phyloP scores from a whole-genome alignment of 1,284 basidiomycete species.

The Apiotrichum gamsii region DNA sequence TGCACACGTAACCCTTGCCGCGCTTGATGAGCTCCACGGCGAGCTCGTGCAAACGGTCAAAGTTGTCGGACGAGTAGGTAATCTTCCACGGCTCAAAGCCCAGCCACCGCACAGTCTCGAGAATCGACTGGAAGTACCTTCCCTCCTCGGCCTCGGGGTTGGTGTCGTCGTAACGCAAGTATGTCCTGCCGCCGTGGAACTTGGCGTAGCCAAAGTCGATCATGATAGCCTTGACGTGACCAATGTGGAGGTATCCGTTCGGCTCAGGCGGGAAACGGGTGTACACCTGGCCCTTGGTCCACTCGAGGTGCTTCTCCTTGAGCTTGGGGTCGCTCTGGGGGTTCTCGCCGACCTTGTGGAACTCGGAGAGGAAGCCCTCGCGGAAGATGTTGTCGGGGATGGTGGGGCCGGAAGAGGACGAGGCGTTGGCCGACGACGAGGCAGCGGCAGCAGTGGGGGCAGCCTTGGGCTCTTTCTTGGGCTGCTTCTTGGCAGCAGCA shows the following conservation, averaged over 20 bases:
- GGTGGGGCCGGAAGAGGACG: slow-evolving; percentile 27
- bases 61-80: slow-evolving; percentile 98
- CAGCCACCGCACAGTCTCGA: slow-evolving; percentile 93
- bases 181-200: slow-evolving; percentile 81
- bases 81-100: slow-evolving; percentile 98
- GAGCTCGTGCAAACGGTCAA: slow-evolving; percentile 77
- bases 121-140: slow-evolving; percentile 89
- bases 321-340: slow-evolving; percentile 75
- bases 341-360: slow-evolving; percentile 93
- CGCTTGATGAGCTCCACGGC: slow-evolving; percentile 86
- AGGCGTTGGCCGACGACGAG: slow-evolving; percentile 38
- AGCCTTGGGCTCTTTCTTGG: slow-evolving; percentile 53
- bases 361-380: slow-evolving; percentile 87
- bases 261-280: slow-evolving; percentile 99
- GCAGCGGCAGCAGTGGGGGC: slow-evolving; percentile 32
- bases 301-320: slow-evolving; percentile 71
- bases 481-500: slow-evolving; percentile 62
- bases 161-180: slow-evolving; percentile 92
- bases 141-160: slow-evolving; percentile 98
- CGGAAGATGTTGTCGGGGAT: slow-evolving; percentile 65
- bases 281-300: slow-evolving; percentile 77
- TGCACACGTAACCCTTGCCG: slow-evolving; percentile 91
- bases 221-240: slow-evolving; percentile 97
- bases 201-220: slow-evolving; percentile 97
- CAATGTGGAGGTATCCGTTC: slow-evolving; percentile 93